phyloP scores from a whole-genome alignment of 129 eudicot genomes.

The Flaveria ramosissima region DNA sequence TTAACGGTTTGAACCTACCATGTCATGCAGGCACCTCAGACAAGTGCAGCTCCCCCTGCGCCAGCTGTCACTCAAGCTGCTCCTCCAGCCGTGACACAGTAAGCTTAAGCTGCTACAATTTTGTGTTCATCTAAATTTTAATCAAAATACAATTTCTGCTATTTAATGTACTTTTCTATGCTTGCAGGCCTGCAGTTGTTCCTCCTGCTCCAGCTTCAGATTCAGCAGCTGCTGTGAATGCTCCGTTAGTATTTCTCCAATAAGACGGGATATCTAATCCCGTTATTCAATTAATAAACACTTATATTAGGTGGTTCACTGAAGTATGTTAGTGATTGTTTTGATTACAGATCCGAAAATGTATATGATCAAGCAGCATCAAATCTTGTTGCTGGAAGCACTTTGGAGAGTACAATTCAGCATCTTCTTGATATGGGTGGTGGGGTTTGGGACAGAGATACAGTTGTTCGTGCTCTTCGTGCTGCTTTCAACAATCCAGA shows the following conservation, averaged over 20 bases:
- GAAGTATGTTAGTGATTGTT: slow-evolving; percentile 4
- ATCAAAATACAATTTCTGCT: neutral
- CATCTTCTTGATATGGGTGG: slow-evolving; percentile 97
- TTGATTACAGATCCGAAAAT: slow-evolving; percentile 51
- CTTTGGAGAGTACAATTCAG: slow-evolving; percentile 74
- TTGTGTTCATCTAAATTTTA: neutral
- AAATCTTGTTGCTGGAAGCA: slow-evolving; percentile 78
- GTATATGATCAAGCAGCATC: slow-evolving; percentile 86
- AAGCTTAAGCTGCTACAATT: slow-evolving; percentile 29
- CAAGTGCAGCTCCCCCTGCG: slow-evolving; percentile 57
- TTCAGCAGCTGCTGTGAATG: slow-evolving; percentile 34
- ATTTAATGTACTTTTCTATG: neutral
- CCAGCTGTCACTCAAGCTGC: slow-evolving; percentile 49
- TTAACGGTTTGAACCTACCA: slow-evolving; percentile 12
- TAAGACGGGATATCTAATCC: neutral
- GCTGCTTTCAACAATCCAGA: slow-evolving; percentile 93
- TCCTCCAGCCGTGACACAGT: slow-evolving; percentile 44
- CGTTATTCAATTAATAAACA: neutral
- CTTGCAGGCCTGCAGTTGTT: slow-evolving; percentile 48
- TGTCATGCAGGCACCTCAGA: slow-evolving; percentile 56
- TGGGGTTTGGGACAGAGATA: slow-evolving; percentile 90
- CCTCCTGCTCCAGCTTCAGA: slow-evolving; percentile 50
- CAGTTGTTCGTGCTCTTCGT: slow-evolving; percentile 91
- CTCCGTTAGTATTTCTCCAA: slow-evolving; percentile 51
- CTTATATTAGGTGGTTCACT: slow-evolving; percentile 16